Percentiles rank a stretch among this genome's conserved stretches.
These are phyloP conservation scores for Eucalyptus guilfoylei DNA, from an alignment of 345 rosid genomes.

Conservation along the genomic window DNA sequence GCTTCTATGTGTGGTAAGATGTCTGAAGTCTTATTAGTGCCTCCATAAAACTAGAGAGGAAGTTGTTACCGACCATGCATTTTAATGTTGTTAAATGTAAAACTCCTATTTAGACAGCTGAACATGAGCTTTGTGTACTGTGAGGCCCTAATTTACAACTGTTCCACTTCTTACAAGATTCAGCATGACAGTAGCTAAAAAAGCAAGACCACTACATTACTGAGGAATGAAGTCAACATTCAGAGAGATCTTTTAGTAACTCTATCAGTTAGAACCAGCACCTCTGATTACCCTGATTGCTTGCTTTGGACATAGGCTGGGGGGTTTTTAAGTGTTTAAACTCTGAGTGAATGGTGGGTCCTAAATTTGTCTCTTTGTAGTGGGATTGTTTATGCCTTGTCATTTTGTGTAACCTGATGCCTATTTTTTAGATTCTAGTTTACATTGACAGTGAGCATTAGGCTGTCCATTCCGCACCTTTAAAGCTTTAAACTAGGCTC, in stretches of 20 bases:
- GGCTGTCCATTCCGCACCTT: neutral
- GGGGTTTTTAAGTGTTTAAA: neutral
- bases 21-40: neutral
- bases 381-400: neutral
- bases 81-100: neutral
- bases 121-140: neutral
- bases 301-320: neutral
- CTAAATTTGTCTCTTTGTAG: neutral
- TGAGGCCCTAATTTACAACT: neutral
- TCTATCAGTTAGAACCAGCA: neutral
- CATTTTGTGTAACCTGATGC: neutral
- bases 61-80: neutral
- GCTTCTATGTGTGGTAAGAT: conserved; percentile 92
- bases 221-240: neutral
- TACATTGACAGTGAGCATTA: neutral
- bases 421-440: neutral
- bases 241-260: neutral
- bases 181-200: neutral
- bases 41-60: neutral
- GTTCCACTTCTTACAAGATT: neutral
- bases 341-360: neutral
- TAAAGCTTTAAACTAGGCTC: neutral
- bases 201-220: neutral
- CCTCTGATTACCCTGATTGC: neutral
- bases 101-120: neutral